phyloP scores from a whole-genome alignment of 2,329 filamentous ascomycete genomes.

The Cryphonectria japonica region DNA sequence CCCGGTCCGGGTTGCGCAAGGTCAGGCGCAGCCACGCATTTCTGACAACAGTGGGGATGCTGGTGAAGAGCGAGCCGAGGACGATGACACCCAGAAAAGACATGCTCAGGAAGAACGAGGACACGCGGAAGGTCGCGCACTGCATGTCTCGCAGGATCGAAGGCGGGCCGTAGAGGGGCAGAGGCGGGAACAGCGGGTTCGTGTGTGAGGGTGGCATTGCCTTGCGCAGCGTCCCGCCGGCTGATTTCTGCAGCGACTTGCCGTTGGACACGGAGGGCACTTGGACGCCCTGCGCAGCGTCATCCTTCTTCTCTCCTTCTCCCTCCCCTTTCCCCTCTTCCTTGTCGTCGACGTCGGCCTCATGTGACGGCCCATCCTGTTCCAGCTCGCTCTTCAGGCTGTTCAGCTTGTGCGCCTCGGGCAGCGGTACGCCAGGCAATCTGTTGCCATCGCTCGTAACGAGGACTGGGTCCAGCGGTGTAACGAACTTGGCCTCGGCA shows the following conservation, averaged over 20 bases:
- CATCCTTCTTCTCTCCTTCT: conserved; percentile 33
- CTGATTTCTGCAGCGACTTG: conserved; percentile 46
- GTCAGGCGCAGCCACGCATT: conserved; percentile 58
- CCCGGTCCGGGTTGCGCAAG: conserved; percentile 61
- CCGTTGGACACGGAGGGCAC: conserved; percentile 37
- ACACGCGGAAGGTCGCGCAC: conserved; percentile 64
- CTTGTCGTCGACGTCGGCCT: neutral
- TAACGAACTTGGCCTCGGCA: conserved; percentile 66
- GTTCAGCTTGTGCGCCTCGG: conserved; percentile 74
- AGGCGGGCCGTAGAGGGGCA: conserved; percentile 81
- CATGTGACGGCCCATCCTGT: conserved; percentile 35
- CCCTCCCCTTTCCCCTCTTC: neutral
- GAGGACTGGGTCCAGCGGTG: conserved; percentile 73
- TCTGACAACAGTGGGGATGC: conserved; percentile 56
- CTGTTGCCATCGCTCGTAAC: conserved; percentile 68
- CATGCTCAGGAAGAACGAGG: conserved; percentile 77
- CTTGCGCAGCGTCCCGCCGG: conserved; percentile 50
- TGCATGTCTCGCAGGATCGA: conserved; percentile 67
- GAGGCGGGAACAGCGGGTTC: conserved; percentile 80
- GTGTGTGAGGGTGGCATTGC: conserved; percentile 69
- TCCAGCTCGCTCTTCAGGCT: conserved; percentile 56
- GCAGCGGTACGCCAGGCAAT: conserved; percentile 69
- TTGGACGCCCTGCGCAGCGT: conserved; percentile 26
- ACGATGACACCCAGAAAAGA: conserved; percentile 78
- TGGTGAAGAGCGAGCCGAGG: conserved; percentile 71